Evolutionary conservation across 1,139 yeast species (phyloP), one percentile per base, ranked within the genome.

Genomic region (Geotrichum europaeum): DNA sequence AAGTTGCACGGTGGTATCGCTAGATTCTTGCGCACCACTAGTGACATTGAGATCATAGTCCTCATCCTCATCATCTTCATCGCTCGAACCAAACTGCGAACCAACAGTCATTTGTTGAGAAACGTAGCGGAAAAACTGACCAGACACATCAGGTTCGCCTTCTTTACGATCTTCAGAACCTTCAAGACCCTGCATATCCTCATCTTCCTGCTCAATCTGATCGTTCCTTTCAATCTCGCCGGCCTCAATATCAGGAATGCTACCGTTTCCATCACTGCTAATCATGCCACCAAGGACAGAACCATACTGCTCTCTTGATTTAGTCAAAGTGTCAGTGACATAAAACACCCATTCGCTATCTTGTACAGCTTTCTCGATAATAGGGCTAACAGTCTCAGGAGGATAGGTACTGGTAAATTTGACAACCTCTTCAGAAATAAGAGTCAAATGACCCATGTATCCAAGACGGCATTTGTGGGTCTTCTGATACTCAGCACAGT

Each of bases 361-460:
- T 60, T 82, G 79, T 10, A 85, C 81, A 55, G 84, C 84, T 24
- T 76, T 79, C 63, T 84, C 84, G 45, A 89, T 85, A 18, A 81
- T 76, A 34, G 81, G 81, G 60, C 89, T 82, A 40, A 87, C 75
- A 1, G 84, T 76, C 65, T 79, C 82, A 49, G 86, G 82, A 1
- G 90, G 85, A 68, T 85, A 87, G 24, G 87, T 75, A 56, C 89
- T 90, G 34, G 92, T 87, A 73, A 94, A 94, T 72, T 95, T 95
- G 62, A 94, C 97, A 53, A 94, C 96, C 72, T 94, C 99, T 72
- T 95, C 99, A 9, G 97, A 59, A 65, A 95, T 92, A 65, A 94
- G 79, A 0, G 97, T 94, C 71, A 94, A 79, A 74, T 94, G 99
- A 34, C 99, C 99, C 96, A 94, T 95, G 73, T 88, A 95, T 0